phyloP scores from a whole-genome alignment of 1,139 yeast species.

The Nakaseomyces delphensis region DNA sequence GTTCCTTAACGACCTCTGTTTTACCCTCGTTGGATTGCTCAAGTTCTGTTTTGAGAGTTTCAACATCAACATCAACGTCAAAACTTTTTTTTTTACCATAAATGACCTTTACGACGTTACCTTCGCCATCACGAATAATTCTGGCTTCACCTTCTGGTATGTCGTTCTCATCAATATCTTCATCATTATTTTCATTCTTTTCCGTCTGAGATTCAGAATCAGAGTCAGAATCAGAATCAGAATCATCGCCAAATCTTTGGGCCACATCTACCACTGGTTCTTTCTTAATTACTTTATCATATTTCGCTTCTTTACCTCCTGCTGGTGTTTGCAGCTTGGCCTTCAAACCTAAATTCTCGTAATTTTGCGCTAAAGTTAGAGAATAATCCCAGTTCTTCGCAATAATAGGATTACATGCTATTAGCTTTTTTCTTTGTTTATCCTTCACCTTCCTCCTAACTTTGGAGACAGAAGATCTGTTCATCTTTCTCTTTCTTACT shows the following conservation, averaged over 20 bases:
- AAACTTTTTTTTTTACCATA: slow-evolving; percentile 48
- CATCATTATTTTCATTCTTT: slow-evolving; percentile 28
- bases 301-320: slow-evolving; percentile 56
- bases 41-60: slow-evolving; percentile 28
- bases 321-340: slow-evolving; percentile 57
- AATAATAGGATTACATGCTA: slow-evolving; percentile 60
- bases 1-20: slow-evolving; percentile 52
- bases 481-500: slow-evolving; percentile 82
- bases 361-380: slow-evolving; percentile 75
- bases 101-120: slow-evolving; percentile 59
- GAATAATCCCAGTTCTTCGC: slow-evolving; percentile 85
- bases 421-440: slow-evolving; percentile 43
- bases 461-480: slow-evolving; percentile 59
- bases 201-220: slow-evolving; percentile 32
- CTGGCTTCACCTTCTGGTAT: slow-evolving; percentile 79
- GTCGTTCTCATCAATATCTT: slow-evolving; percentile 39
- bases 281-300: slow-evolving; percentile 28
- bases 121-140: slow-evolving; percentile 64
- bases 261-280: slow-evolving; percentile 13
- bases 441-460: slow-evolving; percentile 63
- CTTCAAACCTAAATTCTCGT: slow-evolving; percentile 64
- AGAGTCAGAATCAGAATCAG: slow-evolving; percentile 34
- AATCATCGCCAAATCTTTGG: slow-evolving; percentile 28
- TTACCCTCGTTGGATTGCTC: slow-evolving; percentile 27
- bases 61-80: slow-evolving; percentile 25